Evolutionary conservation across 2,329 filamentous ascomycete species (phyloP), one percentile per base, ranked within the genome.

Genomic region (Elsinoe arachidis): DNA sequence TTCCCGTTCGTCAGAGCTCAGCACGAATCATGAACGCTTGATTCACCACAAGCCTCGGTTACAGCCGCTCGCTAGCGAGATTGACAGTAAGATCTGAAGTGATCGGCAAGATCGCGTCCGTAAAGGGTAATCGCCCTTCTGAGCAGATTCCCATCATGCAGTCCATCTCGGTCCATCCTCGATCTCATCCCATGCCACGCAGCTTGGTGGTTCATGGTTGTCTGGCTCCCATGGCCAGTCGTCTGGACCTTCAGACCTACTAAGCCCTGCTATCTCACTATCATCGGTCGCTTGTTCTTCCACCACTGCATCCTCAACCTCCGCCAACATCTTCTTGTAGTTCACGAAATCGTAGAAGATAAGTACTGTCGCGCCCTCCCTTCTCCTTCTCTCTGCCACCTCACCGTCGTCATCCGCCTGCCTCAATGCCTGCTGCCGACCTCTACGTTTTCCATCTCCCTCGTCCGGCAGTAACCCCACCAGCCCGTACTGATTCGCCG

Each of bases 321-420:
- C 26, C 7, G 17, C 54, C 15, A 63, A 58, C 11, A 23, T 44
- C n/a, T 33, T n/a, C 19, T 59, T 62, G 49, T 62, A 63, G 26
- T 62, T 60, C 21, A 39, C 38, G 23, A 63, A 62, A 56, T 63
- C 61, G 7, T 62, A 33, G 38, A 56, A 61, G 11, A 63, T 38
- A n/a, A 51, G 34, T 19, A 63, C 5, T 17, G 46, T 43, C 5
- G 59, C 62, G 11, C 37, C 26, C 12, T 58, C 51, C 11, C 41
- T 62, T 49, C 53, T n/a, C 33, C 61, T 58, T 34, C 5, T 56
- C 33, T 63, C 61, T 14, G 17, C 26, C 1, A 60, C 51, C 1
- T 43, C 5, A 59, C 53, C 17, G 23, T 21, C 7, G 43, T 51
- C 59, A 62, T 62, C 2, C 23, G 23, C 23, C 23, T 26, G 23